Base-by-base conservation (phyloP, 2,329 filamentous ascomycete genomes). In the Cladophialophora exuberans region DNA sequence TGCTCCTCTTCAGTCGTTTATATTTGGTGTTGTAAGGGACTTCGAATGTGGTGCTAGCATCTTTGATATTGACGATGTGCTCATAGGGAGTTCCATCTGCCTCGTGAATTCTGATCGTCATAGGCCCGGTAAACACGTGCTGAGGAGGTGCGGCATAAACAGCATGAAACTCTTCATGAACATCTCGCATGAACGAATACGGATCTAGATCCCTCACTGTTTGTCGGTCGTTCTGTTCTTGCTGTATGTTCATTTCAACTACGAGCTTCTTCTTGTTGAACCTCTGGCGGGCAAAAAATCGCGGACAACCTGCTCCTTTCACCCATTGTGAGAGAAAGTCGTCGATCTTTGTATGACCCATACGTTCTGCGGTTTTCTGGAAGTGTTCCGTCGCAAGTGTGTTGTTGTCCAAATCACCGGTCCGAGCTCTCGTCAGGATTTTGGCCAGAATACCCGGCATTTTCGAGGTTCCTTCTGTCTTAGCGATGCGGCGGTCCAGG, bases 1-100 rank as follows among this genome's bases (percentile, higher is more conserved):
- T 84, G 56, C 89, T 97, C 42, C 92, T 82, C 77, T 99, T 99
- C 2, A 99, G 80, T 6, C 95, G 86, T 76, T 97, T 99, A 76
- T 99, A 99, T 70, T 99, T 99, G 0, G 94, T 99, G 66, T 97
- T 97, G 74, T 99, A 99, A 0, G 93, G 92, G 57, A 99, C 97
- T 59, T 97, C 92, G 56, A 97, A 89, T 68, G 88, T 90, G 2
- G 88, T 89, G 11, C 84, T 83, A 23, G 87, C 86, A 63, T 97
- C 91, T 57, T 91, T 91, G 68, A 99, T 96, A 66, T 97, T 90
- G 26, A 97, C 87, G 60, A 97, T 97, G 68, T 99, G 94, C 69
- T 99, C 94, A 67, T 99, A 99, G 2, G 94, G 94, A 0, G 94
- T 97, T 7, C 94, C 94, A 67, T 99, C 95, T 20, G 94, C 94